Evolutionary conservation across 441 rosid species (phyloP).

Genomic region (Bruguiera hainesii): DNA sequence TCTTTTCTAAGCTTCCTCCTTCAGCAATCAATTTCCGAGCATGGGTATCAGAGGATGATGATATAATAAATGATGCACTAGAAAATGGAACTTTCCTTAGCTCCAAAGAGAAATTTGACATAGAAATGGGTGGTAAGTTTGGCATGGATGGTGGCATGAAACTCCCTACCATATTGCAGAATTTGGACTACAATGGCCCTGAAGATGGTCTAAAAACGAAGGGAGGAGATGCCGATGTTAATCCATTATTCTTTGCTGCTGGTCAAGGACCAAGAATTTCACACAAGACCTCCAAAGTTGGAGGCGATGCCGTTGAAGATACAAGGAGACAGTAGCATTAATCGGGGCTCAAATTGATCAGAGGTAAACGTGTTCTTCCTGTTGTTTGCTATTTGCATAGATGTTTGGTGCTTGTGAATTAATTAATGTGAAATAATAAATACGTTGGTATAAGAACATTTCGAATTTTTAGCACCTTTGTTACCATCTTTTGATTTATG

Average conservation of each 20-base stretch:
- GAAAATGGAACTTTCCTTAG: slow-evolving; percentile 30
- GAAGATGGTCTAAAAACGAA: slow-evolving; percentile 38
- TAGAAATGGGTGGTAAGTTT: slow-evolving; percentile 38
- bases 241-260: slow-evolving; percentile 20
- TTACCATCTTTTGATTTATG: no score
- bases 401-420: neutral
- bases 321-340: slow-evolving; percentile 18
- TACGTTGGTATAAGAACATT: no score
- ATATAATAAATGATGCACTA: slow-evolving; percentile 18
- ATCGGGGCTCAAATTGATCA: slow-evolving; percentile 1
- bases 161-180: slow-evolving; percentile 38
- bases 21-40: slow-evolving; percentile 47
- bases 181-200: slow-evolving; percentile 35
- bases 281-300: neutral
- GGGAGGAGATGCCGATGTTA: slow-evolving; percentile 18
- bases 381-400: neutral
- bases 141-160: slow-evolving; percentile 25
- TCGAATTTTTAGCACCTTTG: no score
- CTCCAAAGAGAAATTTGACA: slow-evolving; percentile 40
- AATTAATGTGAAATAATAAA: no score
- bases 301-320: slow-evolving; percentile 5
- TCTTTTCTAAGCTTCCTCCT: slow-evolving; percentile 50
- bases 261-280: slow-evolving; percentile 13
- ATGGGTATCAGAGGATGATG: slow-evolving; percentile 46
- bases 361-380: slow-evolving; percentile 14